Evolutionary conservation across 768 basidiomycete genomes (phyloP).

Genomic region (Mycena albidolilacea): DNA sequence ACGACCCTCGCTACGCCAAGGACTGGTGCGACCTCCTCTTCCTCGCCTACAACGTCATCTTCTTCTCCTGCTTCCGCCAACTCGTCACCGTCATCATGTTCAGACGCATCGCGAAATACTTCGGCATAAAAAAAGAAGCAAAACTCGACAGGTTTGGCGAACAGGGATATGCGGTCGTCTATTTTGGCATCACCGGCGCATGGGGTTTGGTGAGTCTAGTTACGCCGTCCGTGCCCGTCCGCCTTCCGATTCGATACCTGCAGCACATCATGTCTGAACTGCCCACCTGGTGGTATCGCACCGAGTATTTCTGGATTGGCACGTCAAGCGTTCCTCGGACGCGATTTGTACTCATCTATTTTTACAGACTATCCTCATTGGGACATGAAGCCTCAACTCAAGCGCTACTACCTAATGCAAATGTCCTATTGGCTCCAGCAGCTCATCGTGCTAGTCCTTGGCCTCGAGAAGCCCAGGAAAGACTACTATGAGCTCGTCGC

Average conservation of each 20-base stretch:
- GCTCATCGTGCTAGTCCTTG: conserved; percentile 84
- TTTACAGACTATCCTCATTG: conserved; percentile 87
- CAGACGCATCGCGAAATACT: conserved; percentile 75
- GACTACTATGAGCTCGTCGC: conserved; percentile 90
- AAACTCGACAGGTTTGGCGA: conserved; percentile 93
- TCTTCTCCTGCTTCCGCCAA: conserved; percentile 93
- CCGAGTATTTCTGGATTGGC: conserved; percentile 90
- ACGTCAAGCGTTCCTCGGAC: neutral
- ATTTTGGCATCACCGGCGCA: conserved; percentile 78
- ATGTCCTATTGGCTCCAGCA: conserved; percentile 96
- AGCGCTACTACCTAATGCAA: conserved; percentile 95
- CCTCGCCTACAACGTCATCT: conserved; percentile 85
- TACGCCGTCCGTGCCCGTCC: neutral
- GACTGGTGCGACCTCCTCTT: conserved; percentile 84
- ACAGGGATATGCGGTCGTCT: conserved; percentile 89
- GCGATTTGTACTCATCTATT: neutral
- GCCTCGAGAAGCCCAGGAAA: conserved; percentile 95
- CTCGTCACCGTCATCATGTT: conserved; percentile 74
- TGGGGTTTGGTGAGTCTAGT: conserved; percentile 82
- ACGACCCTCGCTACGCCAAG: conserved; percentile 79
- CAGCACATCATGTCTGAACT: conserved; percentile 88
- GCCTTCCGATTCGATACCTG: conserved; percentile 20
- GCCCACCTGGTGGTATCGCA: conserved; percentile 90
- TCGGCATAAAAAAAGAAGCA: conserved; percentile 74
- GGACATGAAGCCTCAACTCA: conserved; percentile 88